Base-by-base conservation (phyloP, 306 rosid species). In the Citrullus colocynthis region DNA sequence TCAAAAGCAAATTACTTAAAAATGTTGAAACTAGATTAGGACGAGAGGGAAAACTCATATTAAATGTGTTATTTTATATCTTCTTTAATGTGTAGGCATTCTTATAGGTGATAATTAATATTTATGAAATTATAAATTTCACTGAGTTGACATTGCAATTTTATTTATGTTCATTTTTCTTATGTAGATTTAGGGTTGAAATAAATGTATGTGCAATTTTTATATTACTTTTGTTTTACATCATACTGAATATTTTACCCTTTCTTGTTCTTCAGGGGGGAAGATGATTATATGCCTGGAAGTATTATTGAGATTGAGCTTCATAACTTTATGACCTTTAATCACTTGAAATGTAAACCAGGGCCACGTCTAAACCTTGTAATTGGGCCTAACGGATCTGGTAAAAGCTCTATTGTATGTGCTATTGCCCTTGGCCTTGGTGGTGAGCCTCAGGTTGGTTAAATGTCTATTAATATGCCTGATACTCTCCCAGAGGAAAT, bases 381-480 rank as follows among this genome's bases (percentile, higher is more conserved):
- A 41, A 89, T 92, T 89, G 98, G 97, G 54, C 97, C 98, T 14
- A 94, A 94, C 85, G 97, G 97, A 57, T 88, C 97, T 77, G 98
- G 97, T 15, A 95, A 95, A 84, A 95, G 98, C 84, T 95, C 98
- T 82, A 89, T 95, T 78, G 98, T 95, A 15, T 95, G 98, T 77
- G 98, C 97, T 71, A 90, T 95, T 83, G 96, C 98, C 58, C 90
- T 94, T 85, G 98, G 98, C 80, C 96, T 94, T 16, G 95, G 96
- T 30, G 98, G 97, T 44, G 98, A 94, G 89, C 97, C 97, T 77
- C 96, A 90, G 98, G 97, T 94, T 80, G 72, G 97, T 83, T 85
- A 32, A 34, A 74, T 10, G 61, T 64, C n/a, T 14, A 52, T 20
- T 30, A 36, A 28, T 37, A 11, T 28, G 4, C 75, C 44, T 69